Evolutionary conservation across 352 stramenopile species (phyloP).

Genomic region (Phytopythium litorale): DNA sequence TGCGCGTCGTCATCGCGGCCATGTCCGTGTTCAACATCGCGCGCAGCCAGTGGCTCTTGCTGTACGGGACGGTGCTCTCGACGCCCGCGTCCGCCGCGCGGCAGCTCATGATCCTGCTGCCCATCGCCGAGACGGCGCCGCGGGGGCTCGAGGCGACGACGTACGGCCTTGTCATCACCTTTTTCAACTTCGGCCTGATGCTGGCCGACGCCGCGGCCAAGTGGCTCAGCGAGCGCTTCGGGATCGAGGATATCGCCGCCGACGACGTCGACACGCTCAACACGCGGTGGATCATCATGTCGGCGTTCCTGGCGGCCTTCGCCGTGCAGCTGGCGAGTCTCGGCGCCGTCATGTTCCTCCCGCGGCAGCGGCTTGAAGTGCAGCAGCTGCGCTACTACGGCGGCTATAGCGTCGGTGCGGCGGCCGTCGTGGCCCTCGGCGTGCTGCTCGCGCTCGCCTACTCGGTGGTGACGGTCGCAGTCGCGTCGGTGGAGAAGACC

Average conservation of each 20-base stretch:
- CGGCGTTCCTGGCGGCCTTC: conserved; percentile 48
- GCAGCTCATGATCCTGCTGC: conserved; percentile 49
- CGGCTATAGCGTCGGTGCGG: conserved; percentile 39
- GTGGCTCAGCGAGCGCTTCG: conserved; percentile 36
- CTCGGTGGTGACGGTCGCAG: conserved; percentile 32
- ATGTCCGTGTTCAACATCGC: conserved; percentile 50
- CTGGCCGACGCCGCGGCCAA: conserved; percentile 38
- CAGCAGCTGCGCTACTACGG: conserved; percentile 64
- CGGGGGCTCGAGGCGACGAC: conserved; percentile 54
- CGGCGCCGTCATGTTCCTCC: conserved; percentile 37
- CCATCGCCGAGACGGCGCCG: conserved; percentile 55
- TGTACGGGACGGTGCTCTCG: conserved; percentile 45
- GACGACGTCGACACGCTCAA: conserved; percentile 23
- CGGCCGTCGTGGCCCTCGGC: conserved; percentile 30
- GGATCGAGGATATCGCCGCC: conserved; percentile 22
- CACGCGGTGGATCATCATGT: conserved; percentile 39
- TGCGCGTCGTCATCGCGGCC: conserved; percentile 45
- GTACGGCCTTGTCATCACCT: conserved; percentile 56
- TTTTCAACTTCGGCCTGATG: conserved; percentile 57
- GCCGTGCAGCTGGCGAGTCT: conserved; percentile 42
- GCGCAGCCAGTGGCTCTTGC: conserved; percentile 45
- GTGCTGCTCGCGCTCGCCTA: conserved; percentile 36
- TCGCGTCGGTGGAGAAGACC: conserved; percentile 49
- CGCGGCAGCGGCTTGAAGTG: conserved; percentile 56
- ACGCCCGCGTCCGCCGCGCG: conserved; percentile 37